These are phyloP conservation scores for Serpula lacrymans DNA, from an alignment of 768 basidiomycete species.

Conservation along the genomic window DNA sequence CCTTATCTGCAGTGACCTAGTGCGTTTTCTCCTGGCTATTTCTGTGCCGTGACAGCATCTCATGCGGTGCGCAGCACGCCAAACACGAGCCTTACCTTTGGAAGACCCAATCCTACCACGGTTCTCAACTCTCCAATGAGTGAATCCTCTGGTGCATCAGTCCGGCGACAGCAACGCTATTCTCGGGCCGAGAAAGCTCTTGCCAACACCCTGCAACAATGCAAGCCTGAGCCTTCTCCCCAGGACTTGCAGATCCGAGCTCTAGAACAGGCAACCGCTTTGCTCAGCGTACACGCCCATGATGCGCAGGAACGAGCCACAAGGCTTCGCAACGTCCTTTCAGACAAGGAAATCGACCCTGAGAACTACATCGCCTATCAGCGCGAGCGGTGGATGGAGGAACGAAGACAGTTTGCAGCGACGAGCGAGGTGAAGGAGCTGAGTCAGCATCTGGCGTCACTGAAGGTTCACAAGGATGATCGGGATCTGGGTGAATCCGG, in stretches of 20 bases:
- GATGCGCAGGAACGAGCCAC: constrained; percentile 42
- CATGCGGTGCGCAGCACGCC: constrained; percentile 17
- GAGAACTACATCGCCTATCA: constrained; percentile 35
- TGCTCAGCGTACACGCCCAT: constrained; percentile 41
- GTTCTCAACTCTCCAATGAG: constrained; percentile 10
- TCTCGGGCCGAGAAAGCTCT: constrained; percentile 42
- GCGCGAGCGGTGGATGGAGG: constrained; percentile 49
- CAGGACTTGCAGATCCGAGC: constrained; percentile 46
- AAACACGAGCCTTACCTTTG: constrained; percentile 13
- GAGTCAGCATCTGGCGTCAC: constrained; percentile 31
- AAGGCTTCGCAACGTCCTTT: constrained; percentile 36
- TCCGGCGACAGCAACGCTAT: constrained; percentile 39
- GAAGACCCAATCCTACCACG: constrained; percentile 13
- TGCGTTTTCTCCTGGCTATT: constrained; percentile 14
- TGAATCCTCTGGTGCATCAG: constrained; percentile 24
- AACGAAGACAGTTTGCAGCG: constrained; percentile 37
- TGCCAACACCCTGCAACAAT: constrained; percentile 29
- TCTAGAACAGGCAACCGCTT: constrained; percentile 40
- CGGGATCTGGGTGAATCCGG: constrained; percentile 13
- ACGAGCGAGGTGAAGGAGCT: constrained; percentile 35
- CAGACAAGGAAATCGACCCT: constrained; percentile 37
- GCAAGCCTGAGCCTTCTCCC: constrained; percentile 31
- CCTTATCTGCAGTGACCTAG: constrained; percentile 7
- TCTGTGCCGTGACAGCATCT: constrained; percentile 9
- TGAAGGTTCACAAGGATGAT: constrained; percentile 31